Percentiles rank a stretch among this genome's conserved stretches.
Conservation (phyloP, 257 asterid species). For the Salvia splendens region DNA sequence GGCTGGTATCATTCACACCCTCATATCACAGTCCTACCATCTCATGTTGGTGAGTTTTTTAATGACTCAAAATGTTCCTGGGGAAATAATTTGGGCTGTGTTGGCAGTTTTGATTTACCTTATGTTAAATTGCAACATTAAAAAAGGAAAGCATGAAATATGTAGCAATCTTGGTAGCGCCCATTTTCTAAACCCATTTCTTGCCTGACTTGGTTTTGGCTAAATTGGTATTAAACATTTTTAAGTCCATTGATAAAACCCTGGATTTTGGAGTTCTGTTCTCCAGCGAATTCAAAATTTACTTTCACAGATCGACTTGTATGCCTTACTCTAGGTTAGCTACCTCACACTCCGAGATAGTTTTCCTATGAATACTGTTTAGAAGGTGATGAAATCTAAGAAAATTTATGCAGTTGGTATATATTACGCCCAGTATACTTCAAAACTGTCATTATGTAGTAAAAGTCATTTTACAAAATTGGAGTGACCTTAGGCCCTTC, state of each 20-base stretch:
- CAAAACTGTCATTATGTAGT: neutral
- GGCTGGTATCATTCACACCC: slow-evolving; percentile 99
- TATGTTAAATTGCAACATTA: neutral
- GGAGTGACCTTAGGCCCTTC: neutral
- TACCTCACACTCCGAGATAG: neutral
- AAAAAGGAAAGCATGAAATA: neutral
- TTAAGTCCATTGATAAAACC: neutral
- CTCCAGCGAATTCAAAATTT: neutral
- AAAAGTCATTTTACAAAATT: slow-evolving; percentile 8
- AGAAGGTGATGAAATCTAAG: neutral
- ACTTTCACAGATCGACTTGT: neutral
- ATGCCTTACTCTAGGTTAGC: neutral
- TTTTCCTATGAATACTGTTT: slow-evolving; percentile 7
- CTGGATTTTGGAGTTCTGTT: slow-evolving; percentile 7
- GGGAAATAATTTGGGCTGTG: neutral
- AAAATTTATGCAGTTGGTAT: neutral
- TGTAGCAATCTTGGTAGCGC: neutral
- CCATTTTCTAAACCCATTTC: neutral
- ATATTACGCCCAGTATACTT: no score
- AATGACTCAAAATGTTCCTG: neutral
- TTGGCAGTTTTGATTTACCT: neutral
- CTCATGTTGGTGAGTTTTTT: slow-evolving; percentile 86
- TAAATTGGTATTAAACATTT: neutral
- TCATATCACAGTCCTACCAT: slow-evolving; percentile 97
- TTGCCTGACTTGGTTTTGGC: slow-evolving; percentile 9